Conservation (phyloP, 805 yeast species). For the Wickerhamomyces hampshirensis region DNA sequence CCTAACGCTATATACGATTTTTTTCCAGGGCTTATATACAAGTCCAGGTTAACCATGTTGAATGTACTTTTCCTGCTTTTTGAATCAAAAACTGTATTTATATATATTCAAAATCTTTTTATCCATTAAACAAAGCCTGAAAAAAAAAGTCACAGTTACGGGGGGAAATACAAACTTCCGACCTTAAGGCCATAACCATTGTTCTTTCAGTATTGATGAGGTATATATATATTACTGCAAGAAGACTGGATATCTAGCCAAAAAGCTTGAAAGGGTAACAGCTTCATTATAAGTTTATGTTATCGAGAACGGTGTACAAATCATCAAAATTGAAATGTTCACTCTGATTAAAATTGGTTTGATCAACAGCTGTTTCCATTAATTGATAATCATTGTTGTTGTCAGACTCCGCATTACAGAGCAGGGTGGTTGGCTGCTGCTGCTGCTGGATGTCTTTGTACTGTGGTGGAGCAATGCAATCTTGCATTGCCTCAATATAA, state of each 20-base stretch:
- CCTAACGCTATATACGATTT: constrained; percentile 72
- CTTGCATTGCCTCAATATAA: constrained; percentile 7
- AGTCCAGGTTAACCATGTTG: constrained; percentile 42
- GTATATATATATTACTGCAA: too few relatives aligned
- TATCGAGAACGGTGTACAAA: constrained; percentile 8
- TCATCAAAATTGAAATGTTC: constrained; percentile 16
- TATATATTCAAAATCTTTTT: too few relatives aligned
- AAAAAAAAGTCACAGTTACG: too few relatives aligned
- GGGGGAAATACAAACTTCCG: too few relatives aligned
- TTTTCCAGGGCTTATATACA: constrained; percentile 36
- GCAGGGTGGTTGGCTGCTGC: too few relatives aligned
- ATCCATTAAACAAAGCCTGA: too few relatives aligned
- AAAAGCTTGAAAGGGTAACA: not conserved
- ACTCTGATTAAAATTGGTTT: constrained; percentile 14
- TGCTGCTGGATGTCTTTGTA: constrained; percentile 1
- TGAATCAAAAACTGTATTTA: too few relatives aligned
- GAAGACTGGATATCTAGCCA: too few relatives aligned
- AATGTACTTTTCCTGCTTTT: too few relatives aligned
- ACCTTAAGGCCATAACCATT: too few relatives aligned
- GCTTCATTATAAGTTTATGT: constrained; percentile 3
- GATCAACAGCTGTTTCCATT: constrained; percentile 6
- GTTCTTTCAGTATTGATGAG: too few relatives aligned
- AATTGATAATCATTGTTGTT: not conserved
- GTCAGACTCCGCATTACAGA: too few relatives aligned
- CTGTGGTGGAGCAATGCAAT: constrained; percentile 4